Evolutionary conservation across 2,329 filamentous ascomycete genomes (phyloP), one percentile per base, ranked within the genome.

Genomic region (Thelonectria discophora): DNA sequence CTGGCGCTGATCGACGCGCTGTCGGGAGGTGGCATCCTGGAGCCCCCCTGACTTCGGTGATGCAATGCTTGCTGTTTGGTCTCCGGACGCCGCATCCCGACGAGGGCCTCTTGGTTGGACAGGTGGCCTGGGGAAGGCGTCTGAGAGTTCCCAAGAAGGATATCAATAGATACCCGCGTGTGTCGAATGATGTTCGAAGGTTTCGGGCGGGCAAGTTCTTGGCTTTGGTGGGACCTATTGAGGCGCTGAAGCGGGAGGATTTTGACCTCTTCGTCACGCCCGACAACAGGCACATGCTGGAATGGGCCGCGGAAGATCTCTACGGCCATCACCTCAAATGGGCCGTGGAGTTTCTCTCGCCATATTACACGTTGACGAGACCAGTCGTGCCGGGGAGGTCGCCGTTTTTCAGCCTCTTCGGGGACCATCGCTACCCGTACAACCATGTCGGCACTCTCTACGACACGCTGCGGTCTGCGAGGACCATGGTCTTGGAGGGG

Each of bases 301-400:
- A 45, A 15, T 55, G 52, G 52, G 52, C 52, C 15, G 18, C 46
- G 17, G 52, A 55, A 55, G n/a, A 24, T 7, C 42, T 55, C 17
- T 32, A 55, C 27, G 52, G 52, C 3, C 46, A 32, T 34, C 40
- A 55, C 17, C 40, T 55, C 3, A 30, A 46, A 37, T 46, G 40
- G 27, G 40, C 52, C 8, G 42, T 47, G 20, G 21, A 47, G 5
- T 32, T 55, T 27, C 52, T 55, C 11, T 30, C 39, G 8, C 42
- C 52, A 55, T 20, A 39, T 5, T 46, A 55, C n/a, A 32, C 11
- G 11, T 20, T 15, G 17, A 46, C 52, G 7, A 55, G 46, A 17
- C 40, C 24, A 37, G n/a, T 17, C 6, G 40, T 32, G n/a, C n/a
- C n/a, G n/a, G 34, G 2, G n/a, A 40, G 46, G n/a, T 30, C 52